Percentiles rank a stretch among this genome's conserved stretches.
Evolutionary conservation across 225 moss, liverwort and hornwort species (phyloP).

Genomic region (Antitrichia curtipendula): DNA sequence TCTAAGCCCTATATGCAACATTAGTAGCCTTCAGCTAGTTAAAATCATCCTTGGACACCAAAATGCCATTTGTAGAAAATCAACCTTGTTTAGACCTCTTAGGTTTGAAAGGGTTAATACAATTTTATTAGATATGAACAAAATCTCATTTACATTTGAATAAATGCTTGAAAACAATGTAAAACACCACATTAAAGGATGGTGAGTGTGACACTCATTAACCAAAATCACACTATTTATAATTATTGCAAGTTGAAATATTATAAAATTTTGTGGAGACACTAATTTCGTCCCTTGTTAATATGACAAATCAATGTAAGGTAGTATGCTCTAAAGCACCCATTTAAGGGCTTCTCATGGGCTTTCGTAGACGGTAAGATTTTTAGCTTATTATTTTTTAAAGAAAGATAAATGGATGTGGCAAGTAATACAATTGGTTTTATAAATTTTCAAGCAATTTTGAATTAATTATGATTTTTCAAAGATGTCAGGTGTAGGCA

Average conservation of each 20-base stretch:
- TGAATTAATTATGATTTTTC: no score
- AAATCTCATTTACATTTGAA: neutral
- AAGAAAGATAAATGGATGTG: no score
- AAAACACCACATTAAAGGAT: neutral
- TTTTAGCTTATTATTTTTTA: no score
- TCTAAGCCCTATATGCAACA: neutral
- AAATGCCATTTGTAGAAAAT: accelerated
- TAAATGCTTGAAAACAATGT: neutral
- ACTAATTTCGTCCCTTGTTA: neutral
- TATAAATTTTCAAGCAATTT: no score
- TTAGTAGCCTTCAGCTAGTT: neutral
- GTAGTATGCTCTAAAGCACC: no score
- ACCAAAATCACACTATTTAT: neutral
- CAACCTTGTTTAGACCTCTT: accelerated
- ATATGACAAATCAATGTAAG: neutral
- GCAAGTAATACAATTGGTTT: no score
- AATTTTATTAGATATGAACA: neutral
- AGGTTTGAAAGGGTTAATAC: accelerated
- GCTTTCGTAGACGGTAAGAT: no score
- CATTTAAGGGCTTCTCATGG: no score
- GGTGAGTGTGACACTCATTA: neutral
- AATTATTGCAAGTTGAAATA: no score
- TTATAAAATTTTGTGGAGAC: neutral
- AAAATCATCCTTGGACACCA: neutral
- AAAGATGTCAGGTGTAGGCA: no score